Conservation (phyloP, 768 basidiomycete genomes). For the Crassisporium funariophilum region DNA sequence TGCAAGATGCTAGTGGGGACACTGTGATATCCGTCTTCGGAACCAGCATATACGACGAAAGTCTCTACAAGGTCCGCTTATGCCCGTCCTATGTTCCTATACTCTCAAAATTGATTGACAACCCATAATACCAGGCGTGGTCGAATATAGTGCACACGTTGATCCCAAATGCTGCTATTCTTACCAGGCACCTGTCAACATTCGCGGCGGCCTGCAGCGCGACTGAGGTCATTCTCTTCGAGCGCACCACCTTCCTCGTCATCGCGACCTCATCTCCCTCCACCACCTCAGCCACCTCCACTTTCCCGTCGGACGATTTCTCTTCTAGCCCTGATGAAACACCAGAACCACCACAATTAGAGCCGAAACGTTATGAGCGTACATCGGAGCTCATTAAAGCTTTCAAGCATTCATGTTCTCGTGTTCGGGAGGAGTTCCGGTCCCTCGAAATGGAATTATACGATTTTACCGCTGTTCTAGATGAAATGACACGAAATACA, state of each 20-base stretch:
- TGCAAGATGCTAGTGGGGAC: constrained; percentile 68
- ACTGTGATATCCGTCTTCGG: constrained; percentile 74
- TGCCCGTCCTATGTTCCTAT: constrained; percentile 4
- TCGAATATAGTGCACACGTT: constrained; percentile 95
- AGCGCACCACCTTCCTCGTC: constrained; percentile 96
- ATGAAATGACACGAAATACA: constrained; percentile 91
- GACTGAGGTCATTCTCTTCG: constrained; percentile 94
- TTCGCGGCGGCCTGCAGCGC: constrained; percentile 88
- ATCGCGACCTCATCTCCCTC: constrained; percentile 77
- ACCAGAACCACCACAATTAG: constrained; percentile 43
- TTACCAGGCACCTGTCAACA: constrained; percentile 83
- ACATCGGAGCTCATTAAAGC: constrained; percentile 94
- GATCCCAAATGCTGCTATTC: constrained; percentile 91
- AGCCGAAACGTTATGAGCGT: constrained; percentile 78
- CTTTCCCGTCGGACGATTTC: too few species aligned
- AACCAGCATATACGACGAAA: constrained; percentile 97
- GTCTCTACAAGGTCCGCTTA: constrained; percentile 79
- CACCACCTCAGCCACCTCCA: constrained; percentile 30
- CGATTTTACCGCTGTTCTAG: constrained; percentile 87
- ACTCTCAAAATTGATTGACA: constrained; percentile 6
- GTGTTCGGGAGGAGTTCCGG: constrained; percentile 82
- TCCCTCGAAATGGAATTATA: constrained; percentile 84
- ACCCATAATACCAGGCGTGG: constrained; percentile 77
- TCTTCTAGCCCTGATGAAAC: constrained; percentile 21
- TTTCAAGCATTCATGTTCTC: constrained; percentile 91